Evolutionary conservation across 1,284 basidiomycete genomes (phyloP).

Genomic region (Chalciporus sp.): DNA sequence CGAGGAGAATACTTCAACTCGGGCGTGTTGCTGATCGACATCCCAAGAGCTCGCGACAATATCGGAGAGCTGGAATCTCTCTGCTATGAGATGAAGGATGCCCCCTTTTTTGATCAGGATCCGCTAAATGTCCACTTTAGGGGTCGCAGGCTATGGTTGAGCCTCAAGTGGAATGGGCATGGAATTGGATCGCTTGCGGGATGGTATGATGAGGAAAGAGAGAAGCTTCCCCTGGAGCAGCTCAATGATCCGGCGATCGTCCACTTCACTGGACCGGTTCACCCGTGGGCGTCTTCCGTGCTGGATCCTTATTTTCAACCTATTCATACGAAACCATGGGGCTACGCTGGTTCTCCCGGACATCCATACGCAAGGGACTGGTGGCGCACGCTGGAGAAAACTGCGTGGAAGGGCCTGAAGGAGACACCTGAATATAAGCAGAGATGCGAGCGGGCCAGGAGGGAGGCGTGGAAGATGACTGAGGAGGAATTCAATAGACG

Average conservation of each 20-base stretch:
- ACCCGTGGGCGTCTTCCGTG: constrained; percentile 44
- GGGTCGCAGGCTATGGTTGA: constrained; percentile 42
- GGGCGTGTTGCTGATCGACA: constrained; percentile 54
- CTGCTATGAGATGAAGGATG: constrained; percentile 30
- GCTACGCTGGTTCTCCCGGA: constrained; percentile 50
- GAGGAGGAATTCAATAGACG: constrained; percentile 2
- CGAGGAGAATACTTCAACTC: constrained; percentile 54
- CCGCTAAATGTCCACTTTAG: constrained; percentile 49
- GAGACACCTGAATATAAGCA: constrained; percentile 25
- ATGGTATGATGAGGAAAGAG: constrained; percentile 37
- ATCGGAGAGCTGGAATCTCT: constrained; percentile 31
- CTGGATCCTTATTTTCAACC: constrained; percentile 52
- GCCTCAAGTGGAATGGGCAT: constrained; percentile 55
- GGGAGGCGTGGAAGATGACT: neutral
- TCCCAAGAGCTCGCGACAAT: constrained; percentile 39
- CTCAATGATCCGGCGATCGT: constrained; percentile 47
- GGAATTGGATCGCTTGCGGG: constrained; percentile 53
- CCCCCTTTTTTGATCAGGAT: constrained; percentile 51
- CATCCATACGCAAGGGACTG: constrained; percentile 50
- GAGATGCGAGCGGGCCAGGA: constrained; percentile 10
- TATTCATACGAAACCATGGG: constrained; percentile 55
- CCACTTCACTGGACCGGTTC: constrained; percentile 55
- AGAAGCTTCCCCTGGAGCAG: constrained; percentile 31
- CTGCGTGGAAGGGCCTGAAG: constrained; percentile 41
- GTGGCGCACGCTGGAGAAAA: constrained; percentile 43